A percentile compares a stretch with the other conserved stretches of the same genome.
Conservation (phyloP, 331 rosid genomes). For the Stylosanthes scabra region DNA sequence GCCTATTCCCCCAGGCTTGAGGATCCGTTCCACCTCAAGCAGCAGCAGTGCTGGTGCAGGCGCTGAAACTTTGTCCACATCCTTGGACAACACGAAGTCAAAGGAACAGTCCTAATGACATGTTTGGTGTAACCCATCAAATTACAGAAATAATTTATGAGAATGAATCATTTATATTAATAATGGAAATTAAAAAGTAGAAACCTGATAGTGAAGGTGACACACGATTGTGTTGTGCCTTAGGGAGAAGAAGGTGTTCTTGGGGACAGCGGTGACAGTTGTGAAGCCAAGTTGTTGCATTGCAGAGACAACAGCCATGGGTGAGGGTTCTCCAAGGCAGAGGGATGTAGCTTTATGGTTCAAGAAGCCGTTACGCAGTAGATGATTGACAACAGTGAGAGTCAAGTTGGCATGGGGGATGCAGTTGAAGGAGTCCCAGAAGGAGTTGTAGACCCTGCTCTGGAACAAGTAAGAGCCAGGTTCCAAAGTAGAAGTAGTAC, state of each 20-base stretch:
- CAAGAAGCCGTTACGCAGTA: conserved; percentile 54
- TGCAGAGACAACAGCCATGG: conserved; percentile 46
- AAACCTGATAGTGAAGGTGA: conserved; percentile 43
- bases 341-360: conserved; percentile 53
- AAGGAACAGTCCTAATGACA: conserved; percentile 53
- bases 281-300: conserved; percentile 72
- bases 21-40: conserved; percentile 88
- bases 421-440: conserved; percentile 65
- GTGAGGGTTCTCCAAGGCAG: conserved; percentile 72
- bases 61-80: conserved; percentile 64
- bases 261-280: conserved; percentile 42
- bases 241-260: conserved; percentile 54
- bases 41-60: conserved; percentile 81
- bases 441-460: conserved; percentile 54
- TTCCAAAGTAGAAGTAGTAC: conserved; percentile 3
- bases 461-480: conserved; percentile 60
- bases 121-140: too few relatives aligned
- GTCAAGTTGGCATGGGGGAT: conserved; percentile 53
- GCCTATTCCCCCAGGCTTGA: conserved; percentile 90
- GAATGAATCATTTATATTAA: not conserved
- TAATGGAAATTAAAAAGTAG: too few relatives aligned
- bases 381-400: conserved; percentile 48
- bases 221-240: conserved; percentile 50
- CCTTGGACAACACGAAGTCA: conserved; percentile 76
- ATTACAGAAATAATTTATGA: too few relatives aligned